phyloP scores from a whole-genome alignment of 345 rosid species.

The Hirschfeldia incana region DNA sequence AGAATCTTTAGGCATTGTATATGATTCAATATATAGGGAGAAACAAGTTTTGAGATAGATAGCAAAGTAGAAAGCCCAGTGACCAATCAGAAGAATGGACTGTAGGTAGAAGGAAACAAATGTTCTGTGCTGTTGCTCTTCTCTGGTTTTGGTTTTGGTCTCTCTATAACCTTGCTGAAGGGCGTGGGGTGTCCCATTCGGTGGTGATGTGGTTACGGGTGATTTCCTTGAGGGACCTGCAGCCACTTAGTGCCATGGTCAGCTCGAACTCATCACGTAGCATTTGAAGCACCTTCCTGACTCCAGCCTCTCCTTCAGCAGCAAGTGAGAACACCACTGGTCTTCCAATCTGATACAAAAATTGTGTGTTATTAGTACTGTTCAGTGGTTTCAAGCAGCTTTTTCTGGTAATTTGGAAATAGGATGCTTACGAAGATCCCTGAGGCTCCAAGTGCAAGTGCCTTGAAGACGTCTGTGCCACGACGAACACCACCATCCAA shows the following conservation, averaged over 20 bases:
- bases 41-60: slow-evolving; percentile 27
- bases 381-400: neutral
- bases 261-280: slow-evolving; percentile 84
- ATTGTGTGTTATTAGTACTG: neutral
- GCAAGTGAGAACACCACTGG: slow-evolving; percentile 87
- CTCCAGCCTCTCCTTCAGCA: slow-evolving; percentile 83
- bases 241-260: slow-evolving; percentile 88
- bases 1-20: slow-evolving; percentile 12
- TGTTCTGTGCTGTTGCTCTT: neutral
- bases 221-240: slow-evolving; percentile 80
- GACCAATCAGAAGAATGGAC: slow-evolving; percentile 10
- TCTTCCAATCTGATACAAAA: slow-evolving; percentile 69
- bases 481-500: slow-evolving; percentile 94
- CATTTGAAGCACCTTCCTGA: slow-evolving; percentile 77
- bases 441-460: slow-evolving; percentile 89
- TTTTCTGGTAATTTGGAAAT: neutral
- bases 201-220: slow-evolving; percentile 71
- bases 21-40: slow-evolving; percentile 10
- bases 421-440: slow-evolving; percentile 75
- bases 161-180: slow-evolving; percentile 48
- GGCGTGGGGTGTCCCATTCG: slow-evolving; percentile 65
- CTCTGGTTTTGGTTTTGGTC: neutral
- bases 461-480: slow-evolving; percentile 94
- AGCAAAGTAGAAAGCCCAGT: slow-evolving; percentile 10
- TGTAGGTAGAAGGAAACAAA: neutral